Conservation (phyloP, 2,329 filamentous ascomycete species). For the Fusarium nanum region DNA sequence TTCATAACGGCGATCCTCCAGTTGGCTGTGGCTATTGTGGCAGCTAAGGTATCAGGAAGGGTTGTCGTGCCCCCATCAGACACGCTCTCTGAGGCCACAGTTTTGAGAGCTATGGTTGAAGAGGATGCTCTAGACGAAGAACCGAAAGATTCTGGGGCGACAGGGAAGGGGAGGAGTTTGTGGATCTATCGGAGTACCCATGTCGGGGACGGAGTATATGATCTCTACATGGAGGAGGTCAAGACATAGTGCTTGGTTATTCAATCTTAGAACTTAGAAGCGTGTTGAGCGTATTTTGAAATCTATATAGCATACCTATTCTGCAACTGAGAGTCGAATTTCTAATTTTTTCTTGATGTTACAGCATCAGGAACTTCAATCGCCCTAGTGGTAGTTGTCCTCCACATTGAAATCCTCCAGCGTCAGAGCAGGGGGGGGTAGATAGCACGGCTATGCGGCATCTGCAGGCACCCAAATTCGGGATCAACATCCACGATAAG, state of each 20-base stretch:
- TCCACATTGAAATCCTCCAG: neutral
- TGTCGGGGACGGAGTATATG: neutral
- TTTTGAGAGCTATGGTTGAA: conserved; percentile 7
- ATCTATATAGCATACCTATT: neutral
- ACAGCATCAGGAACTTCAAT: neutral
- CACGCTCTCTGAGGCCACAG: neutral
- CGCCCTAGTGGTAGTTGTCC: neutral
- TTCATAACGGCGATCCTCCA: conserved; percentile 6
- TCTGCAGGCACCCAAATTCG: neutral
- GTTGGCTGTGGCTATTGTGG: conserved; percentile 2
- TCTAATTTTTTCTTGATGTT: neutral
- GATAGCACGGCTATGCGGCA: neutral
- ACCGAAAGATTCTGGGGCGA: neutral
- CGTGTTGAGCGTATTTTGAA: neutral
- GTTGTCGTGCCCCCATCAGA: conserved; percentile 7
- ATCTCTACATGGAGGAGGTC: conserved; percentile 1
- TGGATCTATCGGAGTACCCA: conserved; percentile 2
- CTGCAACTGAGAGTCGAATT: neutral
- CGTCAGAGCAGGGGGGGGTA: neutral
- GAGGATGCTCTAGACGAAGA: neutral
- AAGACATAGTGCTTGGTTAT: neutral
- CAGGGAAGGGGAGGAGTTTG: neutral
- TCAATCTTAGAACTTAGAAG: neutral
- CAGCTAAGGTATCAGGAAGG: neutral
- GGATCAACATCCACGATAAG: neutral